phyloP scores from a whole-genome alignment of 129 eudicot genomes.

The Tagetes erecta region DNA sequence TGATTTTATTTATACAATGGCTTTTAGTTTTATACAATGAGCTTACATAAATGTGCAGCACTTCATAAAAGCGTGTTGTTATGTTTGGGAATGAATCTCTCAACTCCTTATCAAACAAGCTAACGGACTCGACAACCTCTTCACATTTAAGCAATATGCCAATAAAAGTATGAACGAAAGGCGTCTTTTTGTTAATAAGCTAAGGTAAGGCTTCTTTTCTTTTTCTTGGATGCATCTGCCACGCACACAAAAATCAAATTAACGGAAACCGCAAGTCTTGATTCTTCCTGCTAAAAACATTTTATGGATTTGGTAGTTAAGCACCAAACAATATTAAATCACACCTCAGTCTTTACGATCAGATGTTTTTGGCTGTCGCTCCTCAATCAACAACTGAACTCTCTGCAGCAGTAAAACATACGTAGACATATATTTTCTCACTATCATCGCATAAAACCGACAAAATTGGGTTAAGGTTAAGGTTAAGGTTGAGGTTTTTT shows the following conservation, averaged over 20 bases:
- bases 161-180: too few relatives aligned
- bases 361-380: conserved; percentile 45
- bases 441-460: not conserved
- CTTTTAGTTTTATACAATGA: too few relatives aligned
- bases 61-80: too few relatives aligned
- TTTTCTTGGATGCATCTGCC: not conserved
- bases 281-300: not conserved
- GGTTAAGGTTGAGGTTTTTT: not conserved
- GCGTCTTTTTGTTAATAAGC: too few relatives aligned
- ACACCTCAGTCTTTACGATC: conserved; percentile 24
- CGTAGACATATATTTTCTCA: not conserved
- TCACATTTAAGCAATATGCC: too few relatives aligned
- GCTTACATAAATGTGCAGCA: too few relatives aligned
- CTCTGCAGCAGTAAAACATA: conserved; percentile 46
- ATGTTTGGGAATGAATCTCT: too few relatives aligned
- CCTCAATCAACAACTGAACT: conserved; percentile 58
- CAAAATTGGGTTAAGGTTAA: not conserved
- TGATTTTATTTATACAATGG: too few relatives aligned
- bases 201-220: too few relatives aligned
- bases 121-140: too few relatives aligned
- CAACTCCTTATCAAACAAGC: too few relatives aligned
- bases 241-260: not conserved
- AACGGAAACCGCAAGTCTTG: not conserved
- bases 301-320: not conserved
- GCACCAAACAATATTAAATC: not conserved